Evolutionary conservation across 2,329 filamentous ascomycete genomes (phyloP).

Genomic region (Nakataea oryzae): DNA sequence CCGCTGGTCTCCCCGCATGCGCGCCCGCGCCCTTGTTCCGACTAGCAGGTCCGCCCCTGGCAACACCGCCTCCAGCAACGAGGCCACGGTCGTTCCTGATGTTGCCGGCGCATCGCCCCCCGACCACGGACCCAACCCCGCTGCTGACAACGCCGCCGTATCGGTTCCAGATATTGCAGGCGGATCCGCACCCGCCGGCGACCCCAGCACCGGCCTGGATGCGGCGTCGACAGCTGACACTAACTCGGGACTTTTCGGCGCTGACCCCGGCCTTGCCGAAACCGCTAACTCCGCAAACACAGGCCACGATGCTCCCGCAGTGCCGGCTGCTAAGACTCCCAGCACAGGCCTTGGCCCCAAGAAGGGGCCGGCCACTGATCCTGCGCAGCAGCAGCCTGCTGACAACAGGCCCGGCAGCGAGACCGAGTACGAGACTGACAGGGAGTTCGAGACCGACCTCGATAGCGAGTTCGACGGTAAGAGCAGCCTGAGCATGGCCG

Average conservation of each 20-base stretch:
- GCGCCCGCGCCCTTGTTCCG: neutral
- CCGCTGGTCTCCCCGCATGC: neutral
- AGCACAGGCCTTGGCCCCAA: neutral
- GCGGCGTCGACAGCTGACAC: neutral
- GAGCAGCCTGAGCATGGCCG: neutral
- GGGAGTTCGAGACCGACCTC: neutral
- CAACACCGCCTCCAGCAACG: neutral
- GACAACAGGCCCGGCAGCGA: neutral
- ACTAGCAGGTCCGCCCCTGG: neutral
- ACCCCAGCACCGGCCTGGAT: neutral
- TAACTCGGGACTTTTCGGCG: neutral
- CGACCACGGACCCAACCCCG: no score
- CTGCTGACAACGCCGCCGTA: neutral
- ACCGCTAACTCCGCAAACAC: neutral
- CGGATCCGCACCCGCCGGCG: neutral
- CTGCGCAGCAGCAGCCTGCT: neutral
- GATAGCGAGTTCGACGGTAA: neutral
- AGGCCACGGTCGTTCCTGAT: neutral
- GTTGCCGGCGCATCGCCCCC: neutral
- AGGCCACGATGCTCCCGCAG: no score
- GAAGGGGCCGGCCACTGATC: neutral
- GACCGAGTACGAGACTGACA: neutral
- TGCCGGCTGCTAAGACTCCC: neutral
- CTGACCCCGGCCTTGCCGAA: no score
- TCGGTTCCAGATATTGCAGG: neutral